Percentiles rank a stretch among this genome's conserved stretches.
These are phyloP conservation scores for Pyrus bretschneideri DNA, from an alignment of 306 rosid species.

Conservation along the genomic window DNA sequence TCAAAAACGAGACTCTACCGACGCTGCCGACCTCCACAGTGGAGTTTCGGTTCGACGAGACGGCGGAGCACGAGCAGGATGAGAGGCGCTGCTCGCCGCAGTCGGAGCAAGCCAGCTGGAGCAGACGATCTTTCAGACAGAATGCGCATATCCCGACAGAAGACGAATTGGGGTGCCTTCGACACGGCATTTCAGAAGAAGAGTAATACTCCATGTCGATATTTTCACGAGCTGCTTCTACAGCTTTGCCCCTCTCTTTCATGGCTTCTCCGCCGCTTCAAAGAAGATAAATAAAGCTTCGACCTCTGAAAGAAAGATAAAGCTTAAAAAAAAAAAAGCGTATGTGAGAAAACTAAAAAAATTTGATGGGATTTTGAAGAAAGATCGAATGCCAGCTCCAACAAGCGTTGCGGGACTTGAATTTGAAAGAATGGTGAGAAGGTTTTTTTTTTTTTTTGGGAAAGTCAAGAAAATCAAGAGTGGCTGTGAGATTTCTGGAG, in stretches of 20 bases:
- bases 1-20: conserved; percentile 81
- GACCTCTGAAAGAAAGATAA: neutral
- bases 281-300: neutral
- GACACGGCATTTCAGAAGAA: conserved; percentile 63
- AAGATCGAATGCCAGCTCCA: conserved; percentile 1
- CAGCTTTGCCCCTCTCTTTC: conserved; percentile 78
- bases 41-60: conserved; percentile 79
- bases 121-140: conserved; percentile 80
- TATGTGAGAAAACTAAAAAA: neutral
- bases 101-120: conserved; percentile 80
- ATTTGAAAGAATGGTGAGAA: neutral
- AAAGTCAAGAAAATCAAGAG: conserved; percentile 13
- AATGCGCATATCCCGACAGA: conserved; percentile 81
- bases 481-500: conserved; percentile 16
- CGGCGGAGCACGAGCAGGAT: conserved; percentile 94
- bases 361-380: neutral
- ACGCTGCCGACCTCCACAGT: conserved; percentile 84
- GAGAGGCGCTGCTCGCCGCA: conserved; percentile 99
- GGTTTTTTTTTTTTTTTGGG: conserved; percentile 5
- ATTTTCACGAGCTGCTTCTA: conserved; percentile 30
- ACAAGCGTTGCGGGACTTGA: neutral
- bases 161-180: conserved; percentile 76
- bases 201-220: conserved; percentile 68
- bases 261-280: conserved; percentile 26
- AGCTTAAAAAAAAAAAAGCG: conserved; percentile 7